These are phyloP conservation scores for Rhizopus arrhizus DNA, from an alignment of 371 early-diverging fungal species.

Conservation along the genomic window DNA sequence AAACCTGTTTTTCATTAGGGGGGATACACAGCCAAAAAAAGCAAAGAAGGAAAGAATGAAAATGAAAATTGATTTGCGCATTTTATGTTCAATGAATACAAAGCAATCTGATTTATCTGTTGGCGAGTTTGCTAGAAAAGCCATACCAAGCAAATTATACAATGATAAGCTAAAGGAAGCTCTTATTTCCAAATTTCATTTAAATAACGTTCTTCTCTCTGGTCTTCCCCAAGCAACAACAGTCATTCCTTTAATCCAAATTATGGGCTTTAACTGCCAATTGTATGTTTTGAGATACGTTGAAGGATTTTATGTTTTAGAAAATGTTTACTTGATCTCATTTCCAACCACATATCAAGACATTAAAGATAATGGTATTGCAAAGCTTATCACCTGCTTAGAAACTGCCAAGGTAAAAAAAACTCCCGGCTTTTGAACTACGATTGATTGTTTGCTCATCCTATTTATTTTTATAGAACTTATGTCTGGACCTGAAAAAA, in stretches of 20 bases:
- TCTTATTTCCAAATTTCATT: conserved; percentile 18
- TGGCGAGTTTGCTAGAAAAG: conserved; percentile 19
- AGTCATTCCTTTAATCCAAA: conserved; percentile 11
- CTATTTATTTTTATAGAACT: conserved; percentile 17
- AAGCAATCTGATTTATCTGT: conserved; percentile 14
- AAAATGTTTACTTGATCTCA: conserved; percentile 9
- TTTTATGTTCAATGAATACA: conserved; percentile 15
- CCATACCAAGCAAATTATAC: conserved; percentile 19
- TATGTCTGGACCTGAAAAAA: conserved; percentile 11
- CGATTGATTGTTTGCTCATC: conserved; percentile 14
- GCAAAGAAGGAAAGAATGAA: conserved; percentile 20
- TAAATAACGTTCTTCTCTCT: conserved; percentile 12
- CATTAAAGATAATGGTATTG: conserved; percentile 11
- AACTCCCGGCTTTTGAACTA: conserved; percentile 9
- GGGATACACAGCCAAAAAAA: conserved; percentile 19
- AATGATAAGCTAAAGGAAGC: conserved; percentile 11
- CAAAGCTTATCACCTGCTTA: conserved; percentile 5
- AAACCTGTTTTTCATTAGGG: conserved; percentile 11
- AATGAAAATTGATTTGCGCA: conserved; percentile 22
- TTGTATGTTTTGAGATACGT: conserved; percentile 12
- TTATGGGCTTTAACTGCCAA: conserved; percentile 17
- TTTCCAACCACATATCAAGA: conserved; percentile 9
- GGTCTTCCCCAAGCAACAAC: conserved; percentile 10
- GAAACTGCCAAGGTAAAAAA: conserved; percentile 16
- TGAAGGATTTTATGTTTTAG: conserved; percentile 15